Evolutionary conservation across 306 rosid genomes (phyloP).

Genomic region (Amphicarpaea edgeworthii): DNA sequence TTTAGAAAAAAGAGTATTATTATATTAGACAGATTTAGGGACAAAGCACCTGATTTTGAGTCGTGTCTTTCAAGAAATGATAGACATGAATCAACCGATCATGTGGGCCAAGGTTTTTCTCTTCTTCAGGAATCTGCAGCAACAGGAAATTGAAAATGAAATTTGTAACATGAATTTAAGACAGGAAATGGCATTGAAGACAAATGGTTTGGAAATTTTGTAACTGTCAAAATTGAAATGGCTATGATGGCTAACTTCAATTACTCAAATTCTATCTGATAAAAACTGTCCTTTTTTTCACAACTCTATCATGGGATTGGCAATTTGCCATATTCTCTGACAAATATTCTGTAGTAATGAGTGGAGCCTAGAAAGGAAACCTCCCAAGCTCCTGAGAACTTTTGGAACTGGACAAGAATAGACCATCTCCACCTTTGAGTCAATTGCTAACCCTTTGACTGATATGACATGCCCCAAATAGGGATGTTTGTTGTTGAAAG

Average conservation of each 20-base stretch:
- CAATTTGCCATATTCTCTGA: not conserved
- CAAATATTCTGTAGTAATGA: not conserved
- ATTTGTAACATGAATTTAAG: not conserved
- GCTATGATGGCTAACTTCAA: not conserved
- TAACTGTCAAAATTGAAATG: not conserved
- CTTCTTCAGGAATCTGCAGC: constrained; percentile 85
- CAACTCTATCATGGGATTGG: not conserved
- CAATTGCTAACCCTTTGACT: too few species aligned
- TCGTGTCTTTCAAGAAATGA: constrained; percentile 81
- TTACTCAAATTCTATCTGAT: not conserved
- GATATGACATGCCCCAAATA: too few species aligned
- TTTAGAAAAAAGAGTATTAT: not conserved
- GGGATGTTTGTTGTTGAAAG: too few species aligned
- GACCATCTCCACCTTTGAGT: not conserved
- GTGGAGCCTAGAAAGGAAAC: not conserved
- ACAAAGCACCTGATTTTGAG: constrained; percentile 68
- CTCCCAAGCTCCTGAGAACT: not conserved
- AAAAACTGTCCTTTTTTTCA: not conserved
- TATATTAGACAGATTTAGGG: not conserved
- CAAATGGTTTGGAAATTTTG: not conserved
- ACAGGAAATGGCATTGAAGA: constrained; percentile 1
- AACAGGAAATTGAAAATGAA: constrained; percentile 14
- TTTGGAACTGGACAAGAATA: not conserved
- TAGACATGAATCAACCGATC: constrained; percentile 92
- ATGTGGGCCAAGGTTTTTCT: constrained; percentile 73